Base-by-base conservation (phyloP, 2,329 filamentous ascomycete species). In the Pseudocercospora ulei region DNA sequence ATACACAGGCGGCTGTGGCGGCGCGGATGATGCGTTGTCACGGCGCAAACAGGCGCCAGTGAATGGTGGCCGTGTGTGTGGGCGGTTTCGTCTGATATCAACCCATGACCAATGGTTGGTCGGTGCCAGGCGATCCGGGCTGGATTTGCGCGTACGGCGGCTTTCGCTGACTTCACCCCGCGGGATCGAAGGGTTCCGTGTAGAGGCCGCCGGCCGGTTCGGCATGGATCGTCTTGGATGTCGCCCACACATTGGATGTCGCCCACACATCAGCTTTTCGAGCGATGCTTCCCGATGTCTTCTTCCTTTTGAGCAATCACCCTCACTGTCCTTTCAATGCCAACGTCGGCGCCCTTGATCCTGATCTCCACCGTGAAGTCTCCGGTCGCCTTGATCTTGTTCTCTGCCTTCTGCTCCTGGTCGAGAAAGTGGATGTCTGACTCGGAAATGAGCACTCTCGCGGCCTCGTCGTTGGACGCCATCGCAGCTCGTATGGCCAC, bases 341-440 rank as follows among this genome's bases (percentile, higher is more conserved):
- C 50, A 38, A 59, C 55, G 28, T 62, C 58, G n/a, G 63, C 61
- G 5, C 70, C 71, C 35, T 66, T 65, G 31, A 72, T 51, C 43
- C 54, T 61, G 39, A 76, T 68, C 53, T 71, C 66, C 27, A 74
- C 59, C 41, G 65, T 63, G 55, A 66, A 75, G 38, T 65, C 62
- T 28, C 72, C 72, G 12, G 75, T 49, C 46, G 66, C 58, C 61
- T 73, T 74, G 30, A 76, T 63, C 20, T 48, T 50, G 9, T 48
- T 49, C 8, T 62, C 62, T 14, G 61, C 57, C 25, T 61, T 58
- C 7, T 58, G 55, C 23, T 50, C 29, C 16, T 55, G 37, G 12
- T 61, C 57, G 33, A 70, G 54, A 49, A 75, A 74, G 4, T 53
- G 59, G 22, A 76, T 62, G 46, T 75, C 67, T 20, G 65, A 62